Base-by-base conservation (phyloP, 2,329 filamentous ascomycete genomes). In the Pseudogymnoascus sp. region DNA sequence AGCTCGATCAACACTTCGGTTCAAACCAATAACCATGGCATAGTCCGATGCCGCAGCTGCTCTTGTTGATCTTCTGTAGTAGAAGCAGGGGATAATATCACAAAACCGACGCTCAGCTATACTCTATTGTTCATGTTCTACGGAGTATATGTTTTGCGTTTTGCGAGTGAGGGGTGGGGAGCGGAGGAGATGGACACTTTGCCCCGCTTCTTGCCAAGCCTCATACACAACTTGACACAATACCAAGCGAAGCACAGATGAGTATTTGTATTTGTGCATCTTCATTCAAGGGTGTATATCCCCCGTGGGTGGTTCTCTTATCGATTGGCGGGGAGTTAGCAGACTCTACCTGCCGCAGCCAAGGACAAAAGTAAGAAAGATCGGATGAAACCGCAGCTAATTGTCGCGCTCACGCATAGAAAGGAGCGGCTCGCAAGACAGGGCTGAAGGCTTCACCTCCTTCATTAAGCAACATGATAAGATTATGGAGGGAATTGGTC, bases 221-320 rank as follows among this genome's bases (percentile, higher is more conserved):
- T 56, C 50, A n/a, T 56, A 56, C 29, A 35, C 50, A 33, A 56
- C 50, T 56, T 56, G 50, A 56, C 50, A 56, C 50, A 56, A 33
- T 21, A 56, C 50, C 50, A 56, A 56, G 50, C 16, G 6, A 35
- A 56, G 50, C 50, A 33, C 50, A 35, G 29, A 33, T 35, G 29
- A 4, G 6, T 33, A 33, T 33, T 56, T 56, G 6, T 33, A 33
- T 33, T 56, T 56, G 50, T 56, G 29, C 50, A 14, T 56, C 29
- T 56, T 56, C 11, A 6, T 33, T 56, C 50, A 56, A 21, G 50
- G 50, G 29, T 35, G 29, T 33, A n/a, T 35, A 26, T 35, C 6
- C 16, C 6, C 31, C 4, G 6, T 6, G 7, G 3, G 26, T 33
- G n/a, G 29, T 8, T 21, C 26, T 8, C 50, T 56, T 56, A 56